A percentile compares a stretch with the other conserved stretches of the same genome.
phyloP scores from a whole-genome alignment of 2,329 filamentous ascomycete genomes.

The Claviceps humidiphila region DNA sequence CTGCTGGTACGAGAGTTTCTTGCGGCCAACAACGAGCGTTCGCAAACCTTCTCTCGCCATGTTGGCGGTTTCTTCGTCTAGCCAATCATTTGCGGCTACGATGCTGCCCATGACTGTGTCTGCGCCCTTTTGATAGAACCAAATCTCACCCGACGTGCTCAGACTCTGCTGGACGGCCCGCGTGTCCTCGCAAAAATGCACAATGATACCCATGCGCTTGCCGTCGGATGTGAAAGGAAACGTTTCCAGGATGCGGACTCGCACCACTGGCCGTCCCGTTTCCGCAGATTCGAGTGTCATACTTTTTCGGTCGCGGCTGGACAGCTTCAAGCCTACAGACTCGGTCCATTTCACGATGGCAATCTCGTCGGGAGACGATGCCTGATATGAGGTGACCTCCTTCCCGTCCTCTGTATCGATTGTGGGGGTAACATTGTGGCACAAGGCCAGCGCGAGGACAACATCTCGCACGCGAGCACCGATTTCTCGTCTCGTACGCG shows the following conservation, averaged over 20 bases:
- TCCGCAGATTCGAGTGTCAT: slow-evolving; percentile 72
- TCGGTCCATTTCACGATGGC: slow-evolving; percentile 96
- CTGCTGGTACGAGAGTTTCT: slow-evolving; percentile 62
- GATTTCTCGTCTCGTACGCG: slow-evolving; percentile 82
- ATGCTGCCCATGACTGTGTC: slow-evolving; percentile 98
- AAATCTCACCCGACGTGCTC: slow-evolving; percentile 59
- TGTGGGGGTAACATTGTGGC: slow-evolving; percentile 89
- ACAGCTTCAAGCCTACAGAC: slow-evolving; percentile 71
- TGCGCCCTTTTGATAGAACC: slow-evolving; percentile 97
- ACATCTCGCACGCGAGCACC: slow-evolving; percentile 86
- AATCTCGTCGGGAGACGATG: slow-evolving; percentile 94
- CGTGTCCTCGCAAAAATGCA: slow-evolving; percentile 58
- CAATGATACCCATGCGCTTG: slow-evolving; percentile 95
- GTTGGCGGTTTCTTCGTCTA: slow-evolving; percentile 97
- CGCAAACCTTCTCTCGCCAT: slow-evolving; percentile 95
- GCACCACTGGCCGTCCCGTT: slow-evolving; percentile 61
- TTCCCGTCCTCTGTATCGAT: slow-evolving; percentile 67
- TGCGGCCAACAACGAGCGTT: slow-evolving; percentile 89
- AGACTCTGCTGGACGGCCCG: slow-evolving; percentile 36
- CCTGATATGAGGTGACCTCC: slow-evolving; percentile 76
- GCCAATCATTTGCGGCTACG: slow-evolving; percentile 92
- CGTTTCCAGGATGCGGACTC: slow-evolving; percentile 78
- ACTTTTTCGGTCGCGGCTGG: slow-evolving; percentile 72
- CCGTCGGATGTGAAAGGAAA: slow-evolving; percentile 97
- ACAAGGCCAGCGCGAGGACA: slow-evolving; percentile 80